Base-by-base conservation (phyloP, 2,329 filamentous ascomycete genomes). In the Huntiella bhutanensis region DNA sequence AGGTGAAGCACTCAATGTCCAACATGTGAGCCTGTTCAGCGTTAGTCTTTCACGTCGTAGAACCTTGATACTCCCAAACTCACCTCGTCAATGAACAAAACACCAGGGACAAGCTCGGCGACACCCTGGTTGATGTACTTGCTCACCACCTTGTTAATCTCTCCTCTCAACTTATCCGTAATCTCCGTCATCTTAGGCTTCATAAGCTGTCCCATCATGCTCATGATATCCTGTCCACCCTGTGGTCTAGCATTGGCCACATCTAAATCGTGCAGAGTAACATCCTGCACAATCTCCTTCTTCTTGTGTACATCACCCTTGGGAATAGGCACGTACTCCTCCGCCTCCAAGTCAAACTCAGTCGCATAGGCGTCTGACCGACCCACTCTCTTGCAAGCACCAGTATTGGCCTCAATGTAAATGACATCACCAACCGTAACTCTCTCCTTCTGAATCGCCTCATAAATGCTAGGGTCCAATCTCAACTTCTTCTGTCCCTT, bases 171-270 rank as follows among this genome's bases (percentile, higher is more conserved):
- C 69, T 98, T 98, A 64, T 98, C 91, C 28, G 91, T 98, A 58
- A 98, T 96, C 62, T 98, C 91, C 4, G 91, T 98, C 78, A 95
- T 95, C 69, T 92, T 92, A 51, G 91, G 91, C 73, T 96, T 96
- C 86, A 96, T 95, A 58, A 98, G 67, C 64, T 98, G 91, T 56
- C 91, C 91, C 88, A 98, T 96, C 91, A 98, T 96, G 68, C 87
- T 95, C 87, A 98, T 96, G 54, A 98, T 93, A 62, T 98, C 91
- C 69, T 98, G 91, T 39, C 91, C 91, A 45, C 91, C 91, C 67
- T 96, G 86, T 4, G 91, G 91, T 56, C 88, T 72, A 11, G 91
- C 82, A 58, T 98, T 98, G 53, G 91, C 91, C 52, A 96, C 81
- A 58, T 98, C 91, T 48, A 98, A 70, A 59, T 98, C 91, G 62